Percentiles rank a stretch among this genome's conserved stretches.
Conservation (phyloP, 495 filamentous ascomycete species). For the Jackrogersella minutella region DNA sequence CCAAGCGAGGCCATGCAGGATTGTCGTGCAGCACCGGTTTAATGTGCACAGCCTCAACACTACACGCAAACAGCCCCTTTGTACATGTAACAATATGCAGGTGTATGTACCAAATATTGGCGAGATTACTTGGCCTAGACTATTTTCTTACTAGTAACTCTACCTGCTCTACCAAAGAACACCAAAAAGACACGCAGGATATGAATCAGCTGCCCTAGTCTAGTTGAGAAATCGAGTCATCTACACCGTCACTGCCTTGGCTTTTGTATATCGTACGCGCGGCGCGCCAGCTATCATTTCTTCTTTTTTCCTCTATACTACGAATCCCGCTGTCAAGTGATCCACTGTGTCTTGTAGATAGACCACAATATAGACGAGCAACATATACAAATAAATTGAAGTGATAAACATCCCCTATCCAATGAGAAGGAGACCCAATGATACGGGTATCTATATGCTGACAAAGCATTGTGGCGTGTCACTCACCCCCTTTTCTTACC, state of each 20-base stretch:
- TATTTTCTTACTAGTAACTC: conserved; percentile 4
- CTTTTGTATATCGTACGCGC: conserved; percentile 25
- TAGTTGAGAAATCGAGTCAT: conserved; percentile 20
- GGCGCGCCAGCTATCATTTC: conserved; percentile 19
- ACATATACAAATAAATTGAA: background rate
- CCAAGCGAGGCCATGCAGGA: conserved; percentile 5
- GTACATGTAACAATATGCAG: conserved; percentile 17
- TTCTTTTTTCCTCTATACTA: conserved; percentile 6
- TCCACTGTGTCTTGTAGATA: background rate
- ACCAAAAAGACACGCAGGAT: background rate
- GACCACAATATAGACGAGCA: no score
- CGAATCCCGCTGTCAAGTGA: conserved; percentile 29
- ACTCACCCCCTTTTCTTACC: background rate
- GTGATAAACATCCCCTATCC: background rate
- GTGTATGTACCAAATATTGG: conserved; percentile 13
- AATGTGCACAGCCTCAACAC: conserved; percentile 39
- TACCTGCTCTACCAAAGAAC: background rate
- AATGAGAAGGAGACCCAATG: background rate
- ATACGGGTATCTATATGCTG: conserved; percentile 12
- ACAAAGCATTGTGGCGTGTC: conserved; percentile 26
- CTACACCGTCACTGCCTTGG: conserved; percentile 15
- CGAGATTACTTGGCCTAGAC: conserved; percentile 13
- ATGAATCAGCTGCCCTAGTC: conserved; percentile 13
- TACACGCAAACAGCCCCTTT: conserved; percentile 33
- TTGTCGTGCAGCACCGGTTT: conserved; percentile 15